These are phyloP conservation scores for Mollisiaceae sp. DNA, from an alignment of 2,329 filamentous ascomycete genomes.

Conservation along the genomic window DNA sequence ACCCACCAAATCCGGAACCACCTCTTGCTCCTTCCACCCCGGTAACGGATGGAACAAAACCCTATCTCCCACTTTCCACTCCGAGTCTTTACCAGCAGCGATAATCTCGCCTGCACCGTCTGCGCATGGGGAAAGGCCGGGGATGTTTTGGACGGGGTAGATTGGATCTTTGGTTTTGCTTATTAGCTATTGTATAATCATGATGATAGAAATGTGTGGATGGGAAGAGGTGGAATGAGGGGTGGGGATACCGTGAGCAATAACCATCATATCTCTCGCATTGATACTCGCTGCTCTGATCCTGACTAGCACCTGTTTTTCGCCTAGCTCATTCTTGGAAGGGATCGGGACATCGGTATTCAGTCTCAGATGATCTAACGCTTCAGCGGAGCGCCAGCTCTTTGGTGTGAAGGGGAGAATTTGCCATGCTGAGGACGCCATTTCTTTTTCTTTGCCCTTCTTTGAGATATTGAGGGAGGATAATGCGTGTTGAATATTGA, in stretches of 20 bases:
- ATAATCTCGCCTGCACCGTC: constrained; percentile 6
- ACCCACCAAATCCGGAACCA: neutral
- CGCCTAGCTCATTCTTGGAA: neutral
- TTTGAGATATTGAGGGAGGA: neutral
- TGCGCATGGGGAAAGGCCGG: constrained; percentile 1
- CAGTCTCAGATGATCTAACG: constrained; percentile 1
- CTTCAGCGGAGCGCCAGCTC: constrained; percentile 11
- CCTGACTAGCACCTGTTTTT: neutral
- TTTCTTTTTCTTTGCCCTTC: neutral
- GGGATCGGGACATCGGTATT: constrained; percentile 7
- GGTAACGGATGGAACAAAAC: constrained; percentile 9
- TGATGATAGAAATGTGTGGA: too few species aligned
- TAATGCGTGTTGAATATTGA: too few species aligned
- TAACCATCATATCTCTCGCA: constrained; percentile 17
- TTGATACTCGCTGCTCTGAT: constrained; percentile 12
- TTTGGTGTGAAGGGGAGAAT: neutral
- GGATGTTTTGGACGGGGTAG: constrained; percentile 3
- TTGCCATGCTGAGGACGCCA: constrained; percentile 14
- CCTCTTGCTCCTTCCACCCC: constrained; percentile 8
- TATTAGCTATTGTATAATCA: too few species aligned
- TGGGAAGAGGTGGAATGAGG: too few species aligned
- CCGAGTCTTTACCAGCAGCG: neutral
- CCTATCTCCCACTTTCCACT: constrained; percentile 11
- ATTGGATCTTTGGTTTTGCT: constrained; percentile 7
- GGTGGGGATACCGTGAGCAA: constrained; percentile 9